phyloP scores from a whole-genome alignment of 345 rosid species.

The Brassica cretica region DNA sequence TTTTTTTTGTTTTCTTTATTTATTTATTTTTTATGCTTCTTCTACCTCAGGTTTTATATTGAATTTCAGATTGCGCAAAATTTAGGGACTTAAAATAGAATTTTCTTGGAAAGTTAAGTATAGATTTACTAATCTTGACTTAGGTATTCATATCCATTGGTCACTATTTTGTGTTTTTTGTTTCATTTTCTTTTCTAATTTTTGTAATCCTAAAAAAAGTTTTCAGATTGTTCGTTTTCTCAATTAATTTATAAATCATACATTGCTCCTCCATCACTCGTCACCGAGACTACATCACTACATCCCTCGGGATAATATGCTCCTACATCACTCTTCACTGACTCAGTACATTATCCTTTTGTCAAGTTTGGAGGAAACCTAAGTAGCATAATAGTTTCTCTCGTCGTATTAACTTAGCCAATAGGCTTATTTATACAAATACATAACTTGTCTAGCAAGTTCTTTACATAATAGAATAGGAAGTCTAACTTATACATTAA shows the following conservation, averaged over 20 bases:
- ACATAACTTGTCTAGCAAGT: no score
- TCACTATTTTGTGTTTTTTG: neutral
- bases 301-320: neutral
- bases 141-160: slow-evolving; percentile 22
- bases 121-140: slow-evolving; percentile 35
- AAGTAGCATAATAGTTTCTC: no score
- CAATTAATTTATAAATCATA: slow-evolving; percentile 22
- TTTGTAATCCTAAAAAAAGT: slow-evolving; percentile 17
- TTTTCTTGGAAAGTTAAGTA: slow-evolving; percentile 30
- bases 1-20: slow-evolving; percentile 32
- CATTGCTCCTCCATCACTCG: neutral
- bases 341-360: neutral
- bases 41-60: slow-evolving; percentile 6
- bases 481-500: no score
- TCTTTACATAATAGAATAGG: no score
- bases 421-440: no score
- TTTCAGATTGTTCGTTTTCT: neutral
- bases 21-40: neutral
- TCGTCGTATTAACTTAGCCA: no score
- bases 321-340: neutral
- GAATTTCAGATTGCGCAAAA: slow-evolving; percentile 1
- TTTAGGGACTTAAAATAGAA: slow-evolving; percentile 23
- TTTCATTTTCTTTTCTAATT: neutral
- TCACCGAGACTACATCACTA: neutral
- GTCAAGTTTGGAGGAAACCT: no score